Percentiles rank a stretch among this genome's conserved stretches.
These are phyloP conservation scores for Allomyces arbusculus DNA, from an alignment of 192 early-diverging fungal genomes.

Conservation along the genomic window DNA sequence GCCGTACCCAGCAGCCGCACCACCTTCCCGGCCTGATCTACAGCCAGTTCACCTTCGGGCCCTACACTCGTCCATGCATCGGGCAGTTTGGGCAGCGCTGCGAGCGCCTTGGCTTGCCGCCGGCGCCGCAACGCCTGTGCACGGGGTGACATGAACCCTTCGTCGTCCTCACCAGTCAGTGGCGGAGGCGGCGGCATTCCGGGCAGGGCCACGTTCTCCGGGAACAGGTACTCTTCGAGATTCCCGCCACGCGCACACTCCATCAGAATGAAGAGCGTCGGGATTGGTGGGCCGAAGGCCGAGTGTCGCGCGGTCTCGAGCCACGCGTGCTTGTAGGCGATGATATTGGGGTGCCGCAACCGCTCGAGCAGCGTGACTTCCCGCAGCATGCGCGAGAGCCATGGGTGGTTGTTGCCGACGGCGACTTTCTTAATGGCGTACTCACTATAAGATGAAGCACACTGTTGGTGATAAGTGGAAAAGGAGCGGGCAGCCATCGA, in stretches of 20 bases:
- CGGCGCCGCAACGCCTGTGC: background rate
- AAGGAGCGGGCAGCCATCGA: too few species aligned
- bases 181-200: too few species aligned
- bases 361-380: conserved; percentile 83
- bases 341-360: conserved; percentile 76
- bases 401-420: conserved; percentile 70
- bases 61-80: conserved; percentile 10
- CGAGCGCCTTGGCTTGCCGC: background rate
- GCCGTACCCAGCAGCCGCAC: background rate
- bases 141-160: too few species aligned
- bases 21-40: conserved; percentile 5
- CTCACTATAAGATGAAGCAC: conserved; percentile 20
- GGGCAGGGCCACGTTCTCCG: too few species aligned
- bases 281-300: conserved; percentile 63
- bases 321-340: conserved; percentile 93
- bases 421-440: conserved; percentile 92
- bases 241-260: conserved; percentile 86
- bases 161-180: too few species aligned
- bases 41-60: conserved; percentile 5
- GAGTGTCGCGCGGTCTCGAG: conserved; percentile 63
- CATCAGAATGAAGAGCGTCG: conserved; percentile 91
- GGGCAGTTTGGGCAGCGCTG: conserved; percentile 4
- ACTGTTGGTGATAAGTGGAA: conserved; percentile 4
- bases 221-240: conserved; percentile 71
- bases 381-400: conserved; percentile 79